Conservation (phyloP, 139 green algal species). For the Tetraselmis striata region DNA sequence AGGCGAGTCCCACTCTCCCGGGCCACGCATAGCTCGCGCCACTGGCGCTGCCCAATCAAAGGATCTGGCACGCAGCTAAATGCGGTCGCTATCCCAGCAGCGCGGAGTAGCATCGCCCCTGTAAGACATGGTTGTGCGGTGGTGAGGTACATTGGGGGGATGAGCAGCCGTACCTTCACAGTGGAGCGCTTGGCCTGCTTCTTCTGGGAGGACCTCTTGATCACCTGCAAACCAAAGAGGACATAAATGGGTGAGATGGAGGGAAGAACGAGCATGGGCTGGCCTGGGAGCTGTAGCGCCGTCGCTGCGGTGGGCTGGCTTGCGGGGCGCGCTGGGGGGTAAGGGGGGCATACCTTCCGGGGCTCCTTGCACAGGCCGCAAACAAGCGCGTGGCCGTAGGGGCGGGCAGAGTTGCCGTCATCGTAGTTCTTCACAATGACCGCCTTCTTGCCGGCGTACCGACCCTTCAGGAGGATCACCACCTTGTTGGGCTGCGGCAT, state of each 20-base stretch:
- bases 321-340: too few species aligned
- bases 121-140: too few species aligned
- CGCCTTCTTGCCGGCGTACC: slow-evolving; percentile 88
- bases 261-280: background rate
- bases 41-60: too few species aligned
- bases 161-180: slow-evolving; percentile 36
- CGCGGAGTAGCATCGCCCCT: too few species aligned
- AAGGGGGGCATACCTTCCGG: slow-evolving; percentile 70
- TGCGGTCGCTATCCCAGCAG: too few species aligned
- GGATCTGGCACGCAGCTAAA: too few species aligned
- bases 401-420: slow-evolving; percentile 74
- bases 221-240: slow-evolving; percentile 57
- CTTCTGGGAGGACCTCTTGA: slow-evolving; percentile 63
- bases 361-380: slow-evolving; percentile 91
- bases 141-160: too few species aligned
- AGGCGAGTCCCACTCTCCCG: too few species aligned
- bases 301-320: too few species aligned
- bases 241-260: too few species aligned
- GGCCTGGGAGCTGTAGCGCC: background rate
- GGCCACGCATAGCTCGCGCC: too few species aligned
- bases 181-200: slow-evolving; percentile 62
- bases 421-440: slow-evolving; percentile 99
- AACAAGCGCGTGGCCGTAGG: slow-evolving; percentile 93
- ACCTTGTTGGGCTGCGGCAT: slow-evolving; percentile 72
- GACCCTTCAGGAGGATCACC: slow-evolving; percentile 76